Conservation (phyloP, 2,329 filamentous ascomycete species). For the Colletotrichum incanum region DNA sequence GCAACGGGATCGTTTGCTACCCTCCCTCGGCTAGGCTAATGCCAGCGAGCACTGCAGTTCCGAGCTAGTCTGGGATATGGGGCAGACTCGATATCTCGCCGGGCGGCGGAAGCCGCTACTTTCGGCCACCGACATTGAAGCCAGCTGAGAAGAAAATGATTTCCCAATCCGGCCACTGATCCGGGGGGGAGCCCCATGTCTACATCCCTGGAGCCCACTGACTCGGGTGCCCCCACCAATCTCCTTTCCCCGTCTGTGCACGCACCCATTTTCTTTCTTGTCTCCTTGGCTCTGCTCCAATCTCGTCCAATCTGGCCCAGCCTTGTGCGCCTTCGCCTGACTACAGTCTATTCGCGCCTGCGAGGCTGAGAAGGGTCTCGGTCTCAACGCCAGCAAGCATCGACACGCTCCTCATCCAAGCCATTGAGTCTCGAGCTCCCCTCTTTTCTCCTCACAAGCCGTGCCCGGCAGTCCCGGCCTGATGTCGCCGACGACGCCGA, state of each 20-base stretch:
- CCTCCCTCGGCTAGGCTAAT: too few species aligned
- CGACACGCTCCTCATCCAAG: not conserved
- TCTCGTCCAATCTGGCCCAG: not conserved
- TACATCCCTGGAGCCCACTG: not conserved
- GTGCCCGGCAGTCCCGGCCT: constrained; percentile 16
- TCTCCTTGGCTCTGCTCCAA: not conserved
- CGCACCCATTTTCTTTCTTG: constrained; percentile 18
- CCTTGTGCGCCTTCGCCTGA: constrained; percentile 15
- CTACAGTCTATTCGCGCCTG: constrained; percentile 31
- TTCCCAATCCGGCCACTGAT: constrained; percentile 18
- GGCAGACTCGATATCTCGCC: not conserved
- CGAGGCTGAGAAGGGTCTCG: constrained; percentile 37
- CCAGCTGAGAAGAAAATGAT: not conserved
- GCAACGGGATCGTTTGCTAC: not conserved
- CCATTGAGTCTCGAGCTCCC: constrained; percentile 20
- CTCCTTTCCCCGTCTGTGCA: constrained; percentile 37
- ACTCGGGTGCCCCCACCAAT: constrained; percentile 34
- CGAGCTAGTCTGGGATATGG: not conserved
- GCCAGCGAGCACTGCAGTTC: not conserved
- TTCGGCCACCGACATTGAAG: constrained; percentile 27
- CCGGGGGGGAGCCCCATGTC: constrained; percentile 15
- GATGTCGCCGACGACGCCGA: constrained; percentile 43
- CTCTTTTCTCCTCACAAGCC: not conserved
- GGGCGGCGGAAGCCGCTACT: constrained; percentile 19
- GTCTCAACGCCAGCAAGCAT: constrained; percentile 9